Percentiles rank a stretch among this genome's conserved stretches.
Evolutionary conservation across 441 rosid genomes (phyloP).

Genomic region (Euphorbia schlechtendalii): DNA sequence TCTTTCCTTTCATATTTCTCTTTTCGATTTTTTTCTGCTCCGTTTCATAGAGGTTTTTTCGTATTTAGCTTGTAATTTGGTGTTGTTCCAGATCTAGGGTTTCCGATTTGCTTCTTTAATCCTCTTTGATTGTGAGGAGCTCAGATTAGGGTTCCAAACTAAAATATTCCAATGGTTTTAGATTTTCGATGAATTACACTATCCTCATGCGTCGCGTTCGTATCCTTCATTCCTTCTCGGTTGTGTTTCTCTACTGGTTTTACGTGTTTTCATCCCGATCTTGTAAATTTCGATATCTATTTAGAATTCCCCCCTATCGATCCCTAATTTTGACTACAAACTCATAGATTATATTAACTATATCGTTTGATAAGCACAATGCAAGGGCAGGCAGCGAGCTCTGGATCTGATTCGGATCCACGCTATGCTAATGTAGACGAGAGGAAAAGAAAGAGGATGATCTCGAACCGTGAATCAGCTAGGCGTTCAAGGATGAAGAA

Average conservation of each 20-base stretch:
- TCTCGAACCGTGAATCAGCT: constrained; percentile 76
- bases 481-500: constrained; percentile 71
- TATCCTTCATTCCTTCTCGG: constrained; percentile 80
- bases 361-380: constrained; percentile 15
- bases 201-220: constrained; percentile 68
- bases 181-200: constrained; percentile 47
- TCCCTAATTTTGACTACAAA: neutral
- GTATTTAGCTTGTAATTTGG: neutral
- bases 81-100: constrained; percentile 23
- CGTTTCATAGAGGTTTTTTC: no score
- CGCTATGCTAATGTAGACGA: constrained; percentile 41
- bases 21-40: no score
- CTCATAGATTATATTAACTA: no score
- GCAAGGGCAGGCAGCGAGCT: constrained; percentile 37
- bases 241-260: constrained; percentile 82
- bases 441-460: constrained; percentile 83
- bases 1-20: no score
- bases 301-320: neutral
- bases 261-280: constrained; percentile 57
- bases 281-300: constrained; percentile 12
- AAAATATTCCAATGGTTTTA: constrained; percentile 28
- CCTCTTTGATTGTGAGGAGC: constrained; percentile 8
- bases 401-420: constrained; percentile 58
- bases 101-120: neutral
- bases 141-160: constrained; percentile 2